Conservation (phyloP, 768 basidiomycete species). For the Pisolithus orientalis region DNA sequence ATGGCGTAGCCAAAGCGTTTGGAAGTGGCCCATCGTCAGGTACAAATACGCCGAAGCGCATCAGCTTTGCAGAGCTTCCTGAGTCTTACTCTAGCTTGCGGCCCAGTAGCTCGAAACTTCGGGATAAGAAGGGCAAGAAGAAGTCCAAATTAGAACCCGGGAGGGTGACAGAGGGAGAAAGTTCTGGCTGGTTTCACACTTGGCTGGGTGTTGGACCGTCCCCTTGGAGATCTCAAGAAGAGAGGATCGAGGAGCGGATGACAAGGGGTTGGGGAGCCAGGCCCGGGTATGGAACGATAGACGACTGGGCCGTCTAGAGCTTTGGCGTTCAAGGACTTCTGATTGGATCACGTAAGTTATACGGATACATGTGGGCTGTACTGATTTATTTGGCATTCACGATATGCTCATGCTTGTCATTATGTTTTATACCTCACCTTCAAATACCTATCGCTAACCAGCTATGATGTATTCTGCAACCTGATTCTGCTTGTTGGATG, state of each 20-base stretch:
- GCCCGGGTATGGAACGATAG: conserved; percentile 35
- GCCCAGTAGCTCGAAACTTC: conserved; percentile 29
- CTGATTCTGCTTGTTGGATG: too few species aligned
- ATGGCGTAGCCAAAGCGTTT: conserved; percentile 22
- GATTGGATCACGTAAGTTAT: conserved; percentile 9
- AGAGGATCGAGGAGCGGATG: conserved; percentile 48
- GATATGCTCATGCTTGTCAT: background rate
- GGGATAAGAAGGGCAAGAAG: conserved; percentile 24
- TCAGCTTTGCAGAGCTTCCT: conserved; percentile 71
- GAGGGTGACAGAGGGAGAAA: conserved; percentile 21
- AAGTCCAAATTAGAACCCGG: conserved; percentile 31
- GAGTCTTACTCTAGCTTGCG: conserved; percentile 50
- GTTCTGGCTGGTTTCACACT: conserved; percentile 18
- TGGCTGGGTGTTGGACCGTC: conserved; percentile 16
- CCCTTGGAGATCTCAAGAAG: conserved; percentile 31
- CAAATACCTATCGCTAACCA: background rate
- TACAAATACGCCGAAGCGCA: conserved; percentile 62
- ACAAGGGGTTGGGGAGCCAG: conserved; percentile 43
- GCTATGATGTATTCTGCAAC: background rate
- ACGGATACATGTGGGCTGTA: conserved; percentile 3
- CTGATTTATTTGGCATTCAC: background rate
- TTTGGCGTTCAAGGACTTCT: background rate
- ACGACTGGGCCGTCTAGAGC: conserved; percentile 51
- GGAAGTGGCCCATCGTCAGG: conserved; percentile 44
- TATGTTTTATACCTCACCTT: background rate